Base-by-base conservation (phyloP, 2,329 filamentous ascomycete genomes). In the Colletotrichum sp. region DNA sequence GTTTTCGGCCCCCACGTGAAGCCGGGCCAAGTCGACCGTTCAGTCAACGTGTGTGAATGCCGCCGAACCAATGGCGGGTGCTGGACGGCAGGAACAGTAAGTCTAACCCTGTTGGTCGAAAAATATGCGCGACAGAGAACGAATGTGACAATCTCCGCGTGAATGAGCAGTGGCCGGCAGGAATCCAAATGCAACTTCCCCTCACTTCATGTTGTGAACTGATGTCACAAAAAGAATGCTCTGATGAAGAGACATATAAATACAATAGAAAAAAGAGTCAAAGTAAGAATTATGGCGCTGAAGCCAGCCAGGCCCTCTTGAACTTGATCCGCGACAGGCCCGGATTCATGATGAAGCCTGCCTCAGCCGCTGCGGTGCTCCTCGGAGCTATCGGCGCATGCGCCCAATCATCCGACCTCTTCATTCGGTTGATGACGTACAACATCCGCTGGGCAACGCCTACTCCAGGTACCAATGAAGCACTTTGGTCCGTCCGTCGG, bases 371-470 rank as follows among this genome's bases (percentile, higher is more conserved):
- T 3, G 30, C 34, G 3, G 9, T 48, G 14, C 62, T 70, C 10
- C n/a, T 76, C 8, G 66, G 69, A n/a, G 63, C 30, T 30, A 18
- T 21, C 36, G 32, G 66, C 8, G 36, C 65, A 9, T 14, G 12
- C 32, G 64, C 38, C 9, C 68, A 67, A 26, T n/a, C 62, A 12
- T 9, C 72, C 8, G 68, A 68, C 59, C 69, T 76, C 67, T 52
- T 79, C 36, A 71, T 88, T 38, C 86, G 87, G 58, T 76, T 89
- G 67, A 77, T 89, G 30, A 84, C 85, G 48, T 86, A 87, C 80
- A 89, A 89, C 78, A 88, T 89, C 74, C 86, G 87, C 63, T 89
- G 88, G 79, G 87, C 87, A 6, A 85, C 86, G 10, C 77, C 81
- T 2, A 76, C 71, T 7, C 84, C 84, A 1, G 83, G 83, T 72